These are phyloP conservation scores for Rhizophora apiculata DNA, from an alignment of 345 rosid genomes.

Conservation along the genomic window DNA sequence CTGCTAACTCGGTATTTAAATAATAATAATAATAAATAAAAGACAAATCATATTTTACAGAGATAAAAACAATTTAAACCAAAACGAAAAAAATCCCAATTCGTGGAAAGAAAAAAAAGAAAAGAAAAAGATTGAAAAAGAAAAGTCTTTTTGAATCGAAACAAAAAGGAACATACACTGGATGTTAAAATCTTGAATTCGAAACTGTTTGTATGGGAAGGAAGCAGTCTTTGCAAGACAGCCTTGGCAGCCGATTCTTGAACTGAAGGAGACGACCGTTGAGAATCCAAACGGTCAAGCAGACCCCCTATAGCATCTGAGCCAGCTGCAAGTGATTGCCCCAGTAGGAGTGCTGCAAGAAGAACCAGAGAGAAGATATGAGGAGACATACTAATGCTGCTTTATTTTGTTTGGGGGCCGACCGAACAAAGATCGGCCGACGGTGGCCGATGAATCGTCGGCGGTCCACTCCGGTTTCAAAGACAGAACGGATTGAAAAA, in stretches of 20 bases:
- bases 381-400: no score
- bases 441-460: no score
- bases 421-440: no score
- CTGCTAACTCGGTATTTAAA: not conserved
- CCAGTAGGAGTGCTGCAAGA: not conserved
- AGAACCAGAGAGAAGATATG: slow-evolving; percentile 22
- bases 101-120: not conserved
- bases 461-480: no score
- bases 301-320: slow-evolving; percentile 35
- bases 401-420: no score
- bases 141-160: not conserved
- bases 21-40: no score
- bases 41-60: not conserved
- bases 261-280: slow-evolving; percentile 42
- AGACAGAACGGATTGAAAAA: no score
- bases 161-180: slow-evolving; percentile 42
- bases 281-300: slow-evolving; percentile 60
- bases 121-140: not conserved
- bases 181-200: slow-evolving; percentile 63
- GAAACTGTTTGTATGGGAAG: slow-evolving; percentile 57
- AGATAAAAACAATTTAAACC: not conserved
- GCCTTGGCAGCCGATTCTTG: slow-evolving; percentile 76
- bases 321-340: not conserved
- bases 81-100: not conserved
- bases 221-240: slow-evolving; percentile 68